Evolutionary conservation across 225 moss, liverwort and hornwort species (phyloP).

Genomic region (Antitrichia curtipendula): DNA sequence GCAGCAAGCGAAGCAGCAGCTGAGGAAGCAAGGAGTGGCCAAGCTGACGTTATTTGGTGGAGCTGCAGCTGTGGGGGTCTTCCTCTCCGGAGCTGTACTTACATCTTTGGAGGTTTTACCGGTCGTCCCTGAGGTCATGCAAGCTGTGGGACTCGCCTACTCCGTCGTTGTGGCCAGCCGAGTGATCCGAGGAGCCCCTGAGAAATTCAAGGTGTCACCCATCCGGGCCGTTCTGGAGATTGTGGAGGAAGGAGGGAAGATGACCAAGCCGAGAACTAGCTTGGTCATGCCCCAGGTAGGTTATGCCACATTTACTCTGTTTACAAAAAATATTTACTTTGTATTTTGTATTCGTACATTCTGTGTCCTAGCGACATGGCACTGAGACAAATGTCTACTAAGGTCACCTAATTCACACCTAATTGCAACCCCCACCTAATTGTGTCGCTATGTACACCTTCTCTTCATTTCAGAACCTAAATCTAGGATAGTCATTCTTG

Average conservation of each 20-base stretch:
- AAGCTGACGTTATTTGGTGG: slow-evolving; percentile 44
- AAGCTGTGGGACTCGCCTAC: slow-evolving; percentile 66
- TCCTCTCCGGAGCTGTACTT: slow-evolving; percentile 49
- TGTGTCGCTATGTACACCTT: neutral
- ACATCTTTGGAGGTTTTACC: slow-evolving; percentile 55
- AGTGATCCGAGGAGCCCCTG: slow-evolving; percentile 21
- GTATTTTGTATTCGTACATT: neutral
- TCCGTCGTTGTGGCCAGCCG: slow-evolving; percentile 59
- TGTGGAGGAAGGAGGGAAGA: slow-evolving; percentile 28
- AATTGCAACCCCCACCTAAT: neutral
- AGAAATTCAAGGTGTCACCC: slow-evolving; percentile 47
- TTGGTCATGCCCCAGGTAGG: neutral
- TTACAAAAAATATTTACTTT: neutral
- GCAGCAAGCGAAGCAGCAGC: slow-evolving; percentile 31
- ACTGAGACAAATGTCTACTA: neutral
- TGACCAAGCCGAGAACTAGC: neutral
- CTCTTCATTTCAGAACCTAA: neutral
- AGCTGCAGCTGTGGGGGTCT: slow-evolving; percentile 39
- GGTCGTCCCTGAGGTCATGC: slow-evolving; percentile 54
- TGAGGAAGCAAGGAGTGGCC: slow-evolving; percentile 38
- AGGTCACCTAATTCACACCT: no score
- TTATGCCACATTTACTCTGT: neutral
- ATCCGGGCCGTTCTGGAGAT: slow-evolving; percentile 53
- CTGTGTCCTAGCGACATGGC: neutral
- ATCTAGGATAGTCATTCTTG: neutral